Evolutionary conservation across 73 alveolate genomes (phyloP).

Genomic region (Blepharisma stoltei): DNA sequence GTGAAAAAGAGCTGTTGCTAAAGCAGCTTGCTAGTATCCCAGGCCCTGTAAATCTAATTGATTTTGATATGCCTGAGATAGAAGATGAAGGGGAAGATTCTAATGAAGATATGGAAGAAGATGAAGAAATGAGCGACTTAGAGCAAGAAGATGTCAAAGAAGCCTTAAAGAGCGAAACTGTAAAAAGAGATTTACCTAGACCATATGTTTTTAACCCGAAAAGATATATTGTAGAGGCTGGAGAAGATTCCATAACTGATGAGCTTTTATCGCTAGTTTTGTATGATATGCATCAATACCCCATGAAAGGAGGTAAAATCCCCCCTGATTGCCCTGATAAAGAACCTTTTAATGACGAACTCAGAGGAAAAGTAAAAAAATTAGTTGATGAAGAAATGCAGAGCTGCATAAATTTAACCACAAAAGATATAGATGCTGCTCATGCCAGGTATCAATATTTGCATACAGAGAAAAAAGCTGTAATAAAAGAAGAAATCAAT

Average conservation of each 20-base stretch:
- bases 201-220: constrained; percentile 45
- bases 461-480: constrained; percentile 29
- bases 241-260: neutral
- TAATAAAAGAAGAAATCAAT: constrained; percentile 9
- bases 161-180: constrained; percentile 1
- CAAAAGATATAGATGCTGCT: neutral
- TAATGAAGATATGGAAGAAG: constrained; percentile 61
- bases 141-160: constrained; percentile 44
- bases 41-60: constrained; percentile 65
- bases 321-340: neutral
- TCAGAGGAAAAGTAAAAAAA: constrained; percentile 16
- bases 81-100: constrained; percentile 38
- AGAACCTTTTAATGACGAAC: constrained; percentile 27
- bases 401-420: neutral
- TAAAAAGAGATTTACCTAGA: constrained; percentile 48
- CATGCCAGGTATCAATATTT: constrained; percentile 33
- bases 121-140: constrained; percentile 49
- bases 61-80: constrained; percentile 48
- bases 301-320: constrained; percentile 27
- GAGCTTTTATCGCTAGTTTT: constrained; percentile 18
- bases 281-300: constrained; percentile 20
- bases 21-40: constrained; percentile 52
- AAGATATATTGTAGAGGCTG: neutral
- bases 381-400: constrained; percentile 32
- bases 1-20: constrained; percentile 26